These are phyloP conservation scores for Spathaspora girioi DNA, from an alignment of 805 yeast species.

Conservation along the genomic window DNA sequence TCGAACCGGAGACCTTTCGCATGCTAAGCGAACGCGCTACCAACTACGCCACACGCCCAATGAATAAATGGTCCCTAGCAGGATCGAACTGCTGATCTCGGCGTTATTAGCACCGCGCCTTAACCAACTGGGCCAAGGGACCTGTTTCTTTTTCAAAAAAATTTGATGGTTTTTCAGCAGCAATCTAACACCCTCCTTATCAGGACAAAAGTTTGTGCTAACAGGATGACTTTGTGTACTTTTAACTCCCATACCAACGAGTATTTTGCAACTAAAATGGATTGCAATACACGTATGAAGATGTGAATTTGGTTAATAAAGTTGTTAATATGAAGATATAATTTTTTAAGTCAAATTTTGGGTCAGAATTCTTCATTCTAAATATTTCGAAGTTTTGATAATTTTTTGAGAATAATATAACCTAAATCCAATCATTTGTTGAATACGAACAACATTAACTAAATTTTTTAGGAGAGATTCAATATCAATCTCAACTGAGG, in stretches of 20 bases:
- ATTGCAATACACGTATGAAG: background rate
- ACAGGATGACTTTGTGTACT: background rate
- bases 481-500: too few species aligned
- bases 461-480: too few species aligned
- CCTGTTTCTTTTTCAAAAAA: slow-evolving; percentile 6
- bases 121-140: slow-evolving; percentile 52
- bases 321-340: background rate
- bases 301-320: background rate
- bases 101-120: slow-evolving; percentile 53
- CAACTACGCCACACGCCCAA: slow-evolving; percentile 48
- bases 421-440: too few species aligned
- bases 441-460: too few species aligned
- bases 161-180: background rate
- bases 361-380: background rate
- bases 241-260: background rate
- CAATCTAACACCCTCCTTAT: background rate
- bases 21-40: slow-evolving; percentile 49
- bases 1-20: slow-evolving; percentile 36
- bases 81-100: slow-evolving; percentile 79
- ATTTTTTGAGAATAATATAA: background rate
- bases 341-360: background rate
- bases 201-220: background rate
- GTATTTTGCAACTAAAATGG: background rate
- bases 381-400: background rate
- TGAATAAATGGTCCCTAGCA: slow-evolving; percentile 60